Evolutionary conservation across 2,329 filamentous ascomycete genomes (phyloP).

Genomic region (Xenoacremonium recifei): DNA sequence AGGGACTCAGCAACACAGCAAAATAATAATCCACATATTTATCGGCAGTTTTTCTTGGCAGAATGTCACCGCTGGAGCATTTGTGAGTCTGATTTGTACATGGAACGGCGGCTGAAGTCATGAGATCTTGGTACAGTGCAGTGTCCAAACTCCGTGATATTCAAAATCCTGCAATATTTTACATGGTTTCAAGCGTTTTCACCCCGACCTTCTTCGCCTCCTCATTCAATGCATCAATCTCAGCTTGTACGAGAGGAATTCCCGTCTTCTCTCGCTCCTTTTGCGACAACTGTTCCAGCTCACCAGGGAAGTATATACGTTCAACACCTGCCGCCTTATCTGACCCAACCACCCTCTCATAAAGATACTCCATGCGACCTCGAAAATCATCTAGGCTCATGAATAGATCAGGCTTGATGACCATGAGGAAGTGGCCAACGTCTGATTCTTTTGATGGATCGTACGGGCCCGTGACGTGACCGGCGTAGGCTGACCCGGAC

Average conservation of each 20-base stretch:
- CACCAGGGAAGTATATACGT: constrained; percentile 60
- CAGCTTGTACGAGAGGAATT: constrained; percentile 57
- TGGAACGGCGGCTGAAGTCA: too few species aligned
- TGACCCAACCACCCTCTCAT: constrained; percentile 51
- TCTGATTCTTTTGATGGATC: constrained; percentile 66
- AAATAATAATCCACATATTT: too few species aligned
- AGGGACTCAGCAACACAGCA: too few species aligned
- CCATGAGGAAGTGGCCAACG: constrained; percentile 73
- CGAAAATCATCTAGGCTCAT: constrained; percentile 69
- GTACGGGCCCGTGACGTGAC: constrained; percentile 74
- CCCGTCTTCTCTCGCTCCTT: constrained; percentile 50
- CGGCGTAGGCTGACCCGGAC: constrained; percentile 76
- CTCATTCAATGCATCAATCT: constrained; percentile 54
- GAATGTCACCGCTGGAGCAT: too few species aligned
- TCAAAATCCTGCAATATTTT: neutral
- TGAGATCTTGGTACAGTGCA: too few species aligned
- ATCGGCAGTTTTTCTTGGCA: too few species aligned
- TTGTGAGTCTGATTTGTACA: too few species aligned
- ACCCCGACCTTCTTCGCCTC: constrained; percentile 48
- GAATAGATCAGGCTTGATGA: constrained; percentile 73
- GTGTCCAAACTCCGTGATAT: too few species aligned
- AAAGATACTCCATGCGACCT: constrained; percentile 55
- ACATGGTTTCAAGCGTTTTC: constrained; percentile 9
- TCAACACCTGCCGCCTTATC: constrained; percentile 57
- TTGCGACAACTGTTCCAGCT: constrained; percentile 58